phyloP scores from a whole-genome alignment of 129 eudicot genomes.

The Heracleum sosnowskyi region DNA sequence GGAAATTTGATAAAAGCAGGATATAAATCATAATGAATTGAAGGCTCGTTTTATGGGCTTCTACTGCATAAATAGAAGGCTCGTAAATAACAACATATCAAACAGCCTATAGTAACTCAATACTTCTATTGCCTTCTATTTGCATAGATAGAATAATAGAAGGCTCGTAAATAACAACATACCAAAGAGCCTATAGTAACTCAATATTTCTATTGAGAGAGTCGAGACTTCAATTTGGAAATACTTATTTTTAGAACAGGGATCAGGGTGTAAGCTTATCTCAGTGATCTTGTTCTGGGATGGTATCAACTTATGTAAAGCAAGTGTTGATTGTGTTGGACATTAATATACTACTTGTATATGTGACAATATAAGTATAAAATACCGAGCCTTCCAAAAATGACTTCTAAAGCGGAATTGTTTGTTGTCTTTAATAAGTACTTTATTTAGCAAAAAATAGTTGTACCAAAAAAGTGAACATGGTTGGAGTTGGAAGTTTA shows the following conservation, averaged over 20 bases:
- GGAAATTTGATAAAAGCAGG: neutral
- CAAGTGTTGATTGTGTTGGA: neutral
- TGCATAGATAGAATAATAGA: too few relatives aligned
- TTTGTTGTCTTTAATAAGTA: too few relatives aligned
- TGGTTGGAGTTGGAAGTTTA: neutral
- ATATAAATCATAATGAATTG: neutral
- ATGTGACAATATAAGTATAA: neutral
- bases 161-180: too few relatives aligned
- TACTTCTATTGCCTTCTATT: too few relatives aligned
- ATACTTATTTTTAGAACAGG: neutral
- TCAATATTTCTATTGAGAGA: too few relatives aligned
- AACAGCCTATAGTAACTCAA: neutral
- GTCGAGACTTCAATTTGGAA: neutral
- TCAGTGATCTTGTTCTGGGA: neutral
- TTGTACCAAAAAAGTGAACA: neutral
- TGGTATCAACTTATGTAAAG: neutral
- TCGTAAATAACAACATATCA: neutral
- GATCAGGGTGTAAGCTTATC: neutral
- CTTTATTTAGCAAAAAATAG: neutral
- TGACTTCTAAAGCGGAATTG: neutral
- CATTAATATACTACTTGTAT: neutral
- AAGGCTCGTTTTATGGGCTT: neutral
- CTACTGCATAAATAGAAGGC: neutral
- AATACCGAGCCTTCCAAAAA: neutral
- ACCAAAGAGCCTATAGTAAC: too few relatives aligned